Evolutionary conservation across 352 stramenopile species (phyloP).

Genomic region (Pythium monospermum): DNA sequence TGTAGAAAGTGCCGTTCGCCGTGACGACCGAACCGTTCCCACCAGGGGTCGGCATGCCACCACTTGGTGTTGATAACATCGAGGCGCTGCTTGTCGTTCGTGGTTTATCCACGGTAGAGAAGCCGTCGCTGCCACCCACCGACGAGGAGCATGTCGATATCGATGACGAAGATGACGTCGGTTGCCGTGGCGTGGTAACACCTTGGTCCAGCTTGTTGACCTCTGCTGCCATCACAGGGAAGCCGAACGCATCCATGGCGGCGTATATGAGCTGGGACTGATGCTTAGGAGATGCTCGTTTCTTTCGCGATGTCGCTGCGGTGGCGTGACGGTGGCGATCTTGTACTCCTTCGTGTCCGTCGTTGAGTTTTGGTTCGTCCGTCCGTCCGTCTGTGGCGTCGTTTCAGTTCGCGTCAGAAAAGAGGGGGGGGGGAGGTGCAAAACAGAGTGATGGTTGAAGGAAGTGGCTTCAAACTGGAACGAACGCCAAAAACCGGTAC

Average conservation of each 20-base stretch:
- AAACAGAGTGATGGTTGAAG: too few relatives aligned
- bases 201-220: constrained; percentile 20
- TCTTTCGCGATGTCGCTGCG: not conserved
- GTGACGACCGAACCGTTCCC: not conserved
- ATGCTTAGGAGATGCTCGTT: not conserved
- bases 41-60: not conserved
- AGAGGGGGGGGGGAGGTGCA: too few relatives aligned
- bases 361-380: not conserved
- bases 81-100: constrained; percentile 8
- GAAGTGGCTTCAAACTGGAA: too few relatives aligned
- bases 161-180: not conserved
- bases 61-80: constrained; percentile 2
- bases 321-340: not conserved
- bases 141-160: not conserved
- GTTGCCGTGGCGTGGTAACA: not conserved
- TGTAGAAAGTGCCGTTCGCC: constrained; percentile 65
- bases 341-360: not conserved
- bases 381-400: constrained; percentile 11
- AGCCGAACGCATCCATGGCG: constrained; percentile 21
- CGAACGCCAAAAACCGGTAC: too few relatives aligned
- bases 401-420: too few relatives aligned
- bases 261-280: not conserved
- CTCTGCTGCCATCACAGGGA: constrained; percentile 15
- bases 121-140: too few relatives aligned
- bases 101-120: constrained; percentile 7